A percentile compares a stretch with the other conserved stretches of the same genome.
Conservation (phyloP, 179 eudicot species). For the Beta corolliflora region DNA sequence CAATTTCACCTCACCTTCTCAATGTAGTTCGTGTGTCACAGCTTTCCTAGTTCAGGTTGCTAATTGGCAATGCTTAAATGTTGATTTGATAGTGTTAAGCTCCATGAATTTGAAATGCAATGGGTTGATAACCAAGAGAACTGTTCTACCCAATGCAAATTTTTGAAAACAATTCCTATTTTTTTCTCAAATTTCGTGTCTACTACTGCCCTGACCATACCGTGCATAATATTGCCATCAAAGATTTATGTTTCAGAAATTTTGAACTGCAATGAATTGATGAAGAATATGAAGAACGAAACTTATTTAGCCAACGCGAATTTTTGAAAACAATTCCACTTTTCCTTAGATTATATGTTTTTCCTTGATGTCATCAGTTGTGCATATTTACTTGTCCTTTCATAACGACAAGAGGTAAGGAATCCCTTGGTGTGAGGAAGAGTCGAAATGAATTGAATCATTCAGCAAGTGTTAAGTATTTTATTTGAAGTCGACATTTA, state of each 20-base stretch:
- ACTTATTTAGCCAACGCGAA: neutral
- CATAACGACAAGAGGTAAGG: neutral
- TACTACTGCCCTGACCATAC: no score
- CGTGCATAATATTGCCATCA: no score
- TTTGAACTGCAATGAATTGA: neutral
- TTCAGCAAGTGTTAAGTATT: neutral
- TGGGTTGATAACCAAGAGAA: no score
- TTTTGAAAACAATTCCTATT: no score
- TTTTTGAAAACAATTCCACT: neutral
- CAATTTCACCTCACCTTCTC: neutral
- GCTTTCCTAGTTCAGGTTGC: neutral
- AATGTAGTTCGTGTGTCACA: neutral
- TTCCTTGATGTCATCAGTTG: neutral
- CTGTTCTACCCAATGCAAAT: no score
- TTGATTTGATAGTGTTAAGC: neutral
- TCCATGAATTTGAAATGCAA: neutral
- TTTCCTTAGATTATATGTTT: neutral
- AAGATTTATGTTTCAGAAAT: no score
- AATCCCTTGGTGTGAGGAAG: neutral
- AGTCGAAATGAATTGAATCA: neutral
- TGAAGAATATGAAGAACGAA: neutral
- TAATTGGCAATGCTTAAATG: neutral
- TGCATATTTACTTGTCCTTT: neutral
- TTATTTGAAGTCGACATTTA: neutral
- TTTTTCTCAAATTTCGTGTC: no score